Evolutionary conservation across 371 early-diverging fungal species (phyloP), one percentile per base, ranked within the genome.

Genomic region (Paraphysoderma sedebokerense): DNA sequence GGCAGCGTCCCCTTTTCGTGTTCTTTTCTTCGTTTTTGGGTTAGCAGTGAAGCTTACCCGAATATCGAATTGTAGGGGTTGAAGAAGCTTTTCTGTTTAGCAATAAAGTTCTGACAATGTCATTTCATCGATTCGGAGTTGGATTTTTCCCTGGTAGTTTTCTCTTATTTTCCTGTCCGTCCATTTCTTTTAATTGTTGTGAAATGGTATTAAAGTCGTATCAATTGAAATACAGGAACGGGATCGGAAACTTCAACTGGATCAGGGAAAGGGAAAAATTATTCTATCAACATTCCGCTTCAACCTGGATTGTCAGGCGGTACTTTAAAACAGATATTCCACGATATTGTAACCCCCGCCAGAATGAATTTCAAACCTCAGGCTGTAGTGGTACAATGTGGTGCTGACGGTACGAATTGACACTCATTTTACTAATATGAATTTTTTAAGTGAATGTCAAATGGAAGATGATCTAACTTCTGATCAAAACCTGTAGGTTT

Each of bases 381-480:
- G 31, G 83, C 70, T 1, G 65, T 92, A 35, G 90, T 92, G 3
- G 53, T 91, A 35, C 95, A 93, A 62, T 90, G 91, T 56, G 91
- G 91, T 2, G 80, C 84, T 23, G 93, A 93, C 56, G 81, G 79
- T 50, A 53, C 44, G 67, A 59, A 23, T 38, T 17, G 9, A 13
- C 8, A 23, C 26, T 19, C 13, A 26, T 22, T 37, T 6, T 32
- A n/a, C 38, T 22, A 31, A n/a, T 29, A 5, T 11, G 8, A 11
- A 13, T 39, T 39, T 17, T 13, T 39, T 26, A 22, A 9, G 13
- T 22, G 13, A 13, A 13, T 11, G 13, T 13, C 40, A 22, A 13
- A 22, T 39, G 40, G 8, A 9, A 39, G 8, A 13, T 17, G 26
- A 13, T 39, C n/a, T 39, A 8, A 13, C 40, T 9, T 13, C 8